Base-by-base conservation (phyloP, 257 asterid genomes). In the Handroanthus guayacan region DNA sequence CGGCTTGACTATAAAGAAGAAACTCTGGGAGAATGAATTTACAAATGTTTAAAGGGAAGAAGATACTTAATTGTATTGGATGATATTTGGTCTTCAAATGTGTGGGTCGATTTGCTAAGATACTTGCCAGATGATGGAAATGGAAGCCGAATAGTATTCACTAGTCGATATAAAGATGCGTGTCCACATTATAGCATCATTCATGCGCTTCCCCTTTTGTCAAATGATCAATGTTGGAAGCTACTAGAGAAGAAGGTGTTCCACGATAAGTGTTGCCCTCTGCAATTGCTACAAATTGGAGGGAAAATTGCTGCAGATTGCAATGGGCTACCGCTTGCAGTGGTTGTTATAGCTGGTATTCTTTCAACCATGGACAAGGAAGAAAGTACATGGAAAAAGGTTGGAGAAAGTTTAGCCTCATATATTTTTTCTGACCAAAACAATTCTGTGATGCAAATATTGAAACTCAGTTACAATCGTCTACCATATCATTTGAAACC, bases 271-370 rank as follows among this genome's bases (percentile, higher is more conserved):
- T 11, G 1, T 45, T 45, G 81, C 16, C 86, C 78, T 43, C 12
- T 44, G n/a, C 12, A 38, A 18, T 66, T 45, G 51, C 10, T 45
- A 45, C 3, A 2, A 9, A 55, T 14, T 3, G 76, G 83, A 43
- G 11, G 56, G 57, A 14, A 12, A 41, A 78, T 78, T 9, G 85
- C 83, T 18, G 12, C 4, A 20, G 65, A 55, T 5, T 86, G 88
- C 9, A 7, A 17, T 0, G 90, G 90, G 8, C 34, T 83, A 14
- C 86, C 90, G 16, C 80, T 86, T 20, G 68, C 80, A 5, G 78
- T 86, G 5, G 82, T 84, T 75, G 77, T 84, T 9, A 56, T 80
- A 10, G 88, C 87, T 62, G 86, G 84, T 9, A 63, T 82, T 52
- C 85, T 86, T 45, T 65, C 45, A 36, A 69, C 10, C 13, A 18